phyloP scores from a whole-genome alignment of 495 filamentous ascomycete genomes.

The Aspergillus olivimuriae region DNA sequence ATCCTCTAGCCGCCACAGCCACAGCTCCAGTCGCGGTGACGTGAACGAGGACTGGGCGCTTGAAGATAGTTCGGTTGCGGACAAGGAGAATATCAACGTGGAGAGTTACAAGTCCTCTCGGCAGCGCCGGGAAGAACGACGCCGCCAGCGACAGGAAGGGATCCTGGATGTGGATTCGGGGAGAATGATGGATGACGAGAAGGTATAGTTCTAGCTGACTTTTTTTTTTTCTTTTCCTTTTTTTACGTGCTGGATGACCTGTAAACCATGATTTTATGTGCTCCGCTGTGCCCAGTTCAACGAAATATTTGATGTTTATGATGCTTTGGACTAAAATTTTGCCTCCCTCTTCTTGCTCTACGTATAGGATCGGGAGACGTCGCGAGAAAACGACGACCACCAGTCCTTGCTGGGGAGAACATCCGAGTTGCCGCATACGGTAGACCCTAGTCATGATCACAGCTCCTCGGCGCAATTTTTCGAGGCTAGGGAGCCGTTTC shows the following conservation, averaged over 20 bases:
- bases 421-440: neutral
- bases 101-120: constrained; percentile 32
- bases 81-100: constrained; percentile 26
- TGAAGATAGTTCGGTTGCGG: constrained; percentile 15
- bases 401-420: neutral
- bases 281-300: constrained; percentile 14
- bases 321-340: constrained; percentile 34
- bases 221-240: constrained; percentile 20
- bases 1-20: constrained; percentile 27
- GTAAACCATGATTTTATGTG: constrained; percentile 27
- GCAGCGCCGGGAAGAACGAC: constrained; percentile 34
- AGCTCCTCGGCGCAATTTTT: neutral
- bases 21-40: constrained; percentile 30
- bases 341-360: constrained; percentile 26
- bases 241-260: constrained; percentile 21
- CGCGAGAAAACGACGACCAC: constrained; percentile 27
- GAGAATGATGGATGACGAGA: constrained; percentile 27
- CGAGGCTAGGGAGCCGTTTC: neutral
- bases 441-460: neutral
- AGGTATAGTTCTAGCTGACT: constrained; percentile 42
- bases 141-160: constrained; percentile 35
- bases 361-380: constrained; percentile 33
- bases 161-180: constrained; percentile 31
- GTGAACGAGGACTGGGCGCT: constrained; percentile 19
- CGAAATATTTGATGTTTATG: constrained; percentile 9